Evolutionary conservation across 23 red algal genomes (phyloP), one percentile per base, ranked within the genome.

Genomic region (Gracilaria vermiculophylla): DNA sequence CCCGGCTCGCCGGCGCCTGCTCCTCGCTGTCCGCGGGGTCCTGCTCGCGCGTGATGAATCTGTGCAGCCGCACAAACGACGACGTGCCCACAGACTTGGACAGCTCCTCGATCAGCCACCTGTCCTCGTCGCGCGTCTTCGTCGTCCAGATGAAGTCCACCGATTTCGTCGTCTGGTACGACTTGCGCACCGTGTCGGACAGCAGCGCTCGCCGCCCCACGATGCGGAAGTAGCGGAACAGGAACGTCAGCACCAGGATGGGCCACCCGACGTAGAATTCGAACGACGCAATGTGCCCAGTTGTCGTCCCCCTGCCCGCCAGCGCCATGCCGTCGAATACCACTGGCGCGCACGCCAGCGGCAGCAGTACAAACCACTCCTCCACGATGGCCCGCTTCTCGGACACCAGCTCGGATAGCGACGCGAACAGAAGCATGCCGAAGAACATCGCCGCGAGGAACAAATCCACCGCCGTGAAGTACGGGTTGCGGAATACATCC

Each of bases 131-230:
- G 12, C 65, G 45, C 24, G 60, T 67, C 27, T 61, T 80, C 15
- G 80, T 57, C 8, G 90, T 93, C 90, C 90, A 93, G 13, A 93
- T 60, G 69, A 93, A 93, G 58, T 93, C 90, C 10, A 93, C 48
- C 7, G 85, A 77, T 74, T 61, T 69, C 31, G 70, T 89, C 16
- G 67, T 77, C 35, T 45, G 51, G 52, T 89, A 55, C 11, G 66
- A 61, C 19, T 62, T 53, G 70, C 56, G 47, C 10, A 89, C 53
- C 11, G 64, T 86, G 40, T 86, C 64, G 15, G 82, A 60, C 23
- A 86, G 82, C 21, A 86, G 49, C 9, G 69, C 48, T 65, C 61
- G 40, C 6, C 64, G 69, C 2, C 82, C 82, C 21, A 74, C 61
- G 21, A 86, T 65, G 13, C 82, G 82, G 36, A 86, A 73, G n/a